phyloP scores from a whole-genome alignment of 306 rosid genomes.

The Vicia faba region DNA sequence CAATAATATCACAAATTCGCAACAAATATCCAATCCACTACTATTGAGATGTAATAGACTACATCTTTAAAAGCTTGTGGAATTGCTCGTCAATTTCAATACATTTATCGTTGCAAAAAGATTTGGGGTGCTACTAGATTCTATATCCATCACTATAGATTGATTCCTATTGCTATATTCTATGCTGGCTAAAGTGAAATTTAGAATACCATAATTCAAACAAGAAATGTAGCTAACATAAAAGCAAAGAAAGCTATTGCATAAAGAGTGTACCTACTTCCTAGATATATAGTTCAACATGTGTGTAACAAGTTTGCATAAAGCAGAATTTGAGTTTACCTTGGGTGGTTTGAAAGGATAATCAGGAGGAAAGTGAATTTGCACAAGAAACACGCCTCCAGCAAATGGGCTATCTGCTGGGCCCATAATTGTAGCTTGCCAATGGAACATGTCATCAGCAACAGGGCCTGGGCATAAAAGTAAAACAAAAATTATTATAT shows the following conservation, averaged over 20 bases:
- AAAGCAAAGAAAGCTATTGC: background rate
- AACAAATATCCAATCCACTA: background rate
- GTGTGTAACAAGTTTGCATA: background rate
- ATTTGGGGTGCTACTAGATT: background rate
- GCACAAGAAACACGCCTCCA: constrained; percentile 53
- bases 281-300: constrained; percentile 2
- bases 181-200: background rate
- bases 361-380: constrained; percentile 56
- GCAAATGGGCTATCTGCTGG: constrained; percentile 45
- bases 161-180: background rate
- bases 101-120: background rate
- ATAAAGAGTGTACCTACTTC: background rate
- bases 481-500: background rate
- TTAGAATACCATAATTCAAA: background rate
- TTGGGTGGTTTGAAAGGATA: constrained; percentile 65
- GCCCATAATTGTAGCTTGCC: constrained; percentile 49
- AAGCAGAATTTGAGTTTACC: constrained; percentile 31
- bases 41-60: background rate
- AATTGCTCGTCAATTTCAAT: constrained; percentile 8
- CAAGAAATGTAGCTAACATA: background rate
- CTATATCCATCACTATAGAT: background rate
- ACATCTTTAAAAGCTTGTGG: background rate
- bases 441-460: constrained; percentile 36
- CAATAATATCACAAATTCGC: background rate
- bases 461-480: constrained; percentile 32